Percentiles rank a stretch among this genome's conserved stretches.
Conservation (phyloP, 2,329 filamentous ascomycete species). For the Cylindrodendrum hubeiense region DNA sequence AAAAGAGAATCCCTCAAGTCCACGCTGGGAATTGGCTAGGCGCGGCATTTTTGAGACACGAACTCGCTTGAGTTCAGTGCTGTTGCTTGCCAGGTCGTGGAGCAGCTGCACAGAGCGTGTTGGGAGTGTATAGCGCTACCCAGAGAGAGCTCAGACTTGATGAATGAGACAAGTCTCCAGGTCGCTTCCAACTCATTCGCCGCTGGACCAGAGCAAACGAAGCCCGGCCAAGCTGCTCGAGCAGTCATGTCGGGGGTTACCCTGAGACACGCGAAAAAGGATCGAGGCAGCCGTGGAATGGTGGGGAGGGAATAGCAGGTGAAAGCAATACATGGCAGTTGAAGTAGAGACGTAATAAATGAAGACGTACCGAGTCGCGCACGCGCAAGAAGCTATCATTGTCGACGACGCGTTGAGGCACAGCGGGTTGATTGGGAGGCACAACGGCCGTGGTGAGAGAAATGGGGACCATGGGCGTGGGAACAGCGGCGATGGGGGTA, state of each 20-base stretch:
- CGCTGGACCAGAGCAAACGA: neutral
- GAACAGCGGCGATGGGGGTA: conserved; percentile 47
- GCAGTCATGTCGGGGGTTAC: neutral
- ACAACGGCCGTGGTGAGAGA: conserved; percentile 41
- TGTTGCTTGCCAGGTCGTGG: neutral
- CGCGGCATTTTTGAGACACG: neutral
- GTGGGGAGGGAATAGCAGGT: neutral
- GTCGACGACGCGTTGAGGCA: conserved; percentile 64
- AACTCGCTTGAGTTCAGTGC: neutral
- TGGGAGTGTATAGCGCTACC: conserved; percentile 1
- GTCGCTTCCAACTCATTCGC: neutral
- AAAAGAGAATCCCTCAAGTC: neutral
- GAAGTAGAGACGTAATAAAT: conserved; percentile 16
- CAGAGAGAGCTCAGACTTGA: neutral
- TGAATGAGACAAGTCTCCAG: neutral
- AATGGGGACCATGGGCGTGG: conserved; percentile 56
- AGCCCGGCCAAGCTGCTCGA: neutral
- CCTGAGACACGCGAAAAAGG: neutral
- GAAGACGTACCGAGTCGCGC: conserved; percentile 79
- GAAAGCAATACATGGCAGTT: neutral
- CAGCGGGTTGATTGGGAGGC: conserved; percentile 32
- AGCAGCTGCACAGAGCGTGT: neutral
- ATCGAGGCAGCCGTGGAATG: neutral
- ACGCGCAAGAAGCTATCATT: conserved; percentile 84
- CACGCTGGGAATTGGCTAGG: neutral